Percentiles rank a stretch among this genome's conserved stretches.
These are phyloP conservation scores for Curvularia sp. DNA, from an alignment of 2,329 filamentous ascomycete species.

Conservation along the genomic window DNA sequence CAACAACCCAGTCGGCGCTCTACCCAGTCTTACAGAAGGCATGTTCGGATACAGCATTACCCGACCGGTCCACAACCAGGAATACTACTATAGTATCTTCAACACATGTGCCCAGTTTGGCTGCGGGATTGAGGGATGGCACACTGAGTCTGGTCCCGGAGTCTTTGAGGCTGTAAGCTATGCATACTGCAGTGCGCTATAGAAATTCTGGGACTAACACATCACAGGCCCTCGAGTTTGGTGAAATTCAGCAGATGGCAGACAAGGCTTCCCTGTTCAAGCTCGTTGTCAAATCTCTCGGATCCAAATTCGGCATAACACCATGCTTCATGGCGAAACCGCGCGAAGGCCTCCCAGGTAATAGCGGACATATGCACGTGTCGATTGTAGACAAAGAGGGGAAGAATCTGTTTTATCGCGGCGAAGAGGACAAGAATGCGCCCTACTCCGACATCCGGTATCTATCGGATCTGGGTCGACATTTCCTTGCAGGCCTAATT, in stretches of 20 bases:
- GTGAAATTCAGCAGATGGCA: conserved; percentile 86
- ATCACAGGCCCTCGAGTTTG: conserved; percentile 82
- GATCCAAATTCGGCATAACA: conserved; percentile 86
- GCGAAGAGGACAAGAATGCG: conserved; percentile 72
- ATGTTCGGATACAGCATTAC: conserved; percentile 97
- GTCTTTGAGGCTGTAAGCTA: conserved; percentile 83
- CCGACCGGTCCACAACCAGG: conserved; percentile 85
- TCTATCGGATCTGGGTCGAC: conserved; percentile 85
- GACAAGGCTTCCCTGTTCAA: conserved; percentile 94
- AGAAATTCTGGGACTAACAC: conserved; percentile 23
- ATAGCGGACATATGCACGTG: conserved; percentile 95
- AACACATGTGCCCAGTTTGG: conserved; percentile 78
- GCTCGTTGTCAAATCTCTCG: conserved; percentile 88
- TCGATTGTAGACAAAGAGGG: conserved; percentile 82
- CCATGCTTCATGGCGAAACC: conserved; percentile 99
- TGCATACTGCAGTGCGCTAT: background rate
- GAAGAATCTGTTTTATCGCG: conserved; percentile 83
- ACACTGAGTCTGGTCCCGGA: conserved; percentile 91
- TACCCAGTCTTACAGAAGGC: conserved; percentile 84
- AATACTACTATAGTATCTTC: conserved; percentile 90
- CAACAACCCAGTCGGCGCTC: conserved; percentile 73
- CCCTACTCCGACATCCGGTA: conserved; percentile 67
- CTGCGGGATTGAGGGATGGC: conserved; percentile 91
- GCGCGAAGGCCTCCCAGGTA: conserved; percentile 86
- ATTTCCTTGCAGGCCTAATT: conserved; percentile 91